Conservation (phyloP, 768 basidiomycete species). For the Boletus subparvulus region DNA sequence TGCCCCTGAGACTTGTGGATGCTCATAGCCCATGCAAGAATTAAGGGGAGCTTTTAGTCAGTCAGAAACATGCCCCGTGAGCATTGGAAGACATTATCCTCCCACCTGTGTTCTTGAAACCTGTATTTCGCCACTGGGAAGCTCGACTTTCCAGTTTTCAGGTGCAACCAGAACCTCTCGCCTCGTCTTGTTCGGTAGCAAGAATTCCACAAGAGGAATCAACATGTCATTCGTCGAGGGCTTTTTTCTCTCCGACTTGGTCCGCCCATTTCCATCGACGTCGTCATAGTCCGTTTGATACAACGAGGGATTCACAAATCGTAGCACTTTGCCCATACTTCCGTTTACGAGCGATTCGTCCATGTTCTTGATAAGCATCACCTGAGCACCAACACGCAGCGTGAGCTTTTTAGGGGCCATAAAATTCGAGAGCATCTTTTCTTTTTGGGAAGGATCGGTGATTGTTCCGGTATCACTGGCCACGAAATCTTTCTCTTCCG, state of each 20-base stretch:
- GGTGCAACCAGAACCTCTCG: slow-evolving; percentile 59
- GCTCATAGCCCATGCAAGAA: slow-evolving; percentile 96
- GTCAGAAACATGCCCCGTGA: neutral
- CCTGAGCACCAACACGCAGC: slow-evolving; percentile 81
- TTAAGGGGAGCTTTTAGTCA: slow-evolving; percentile 66
- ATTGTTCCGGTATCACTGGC: slow-evolving; percentile 67
- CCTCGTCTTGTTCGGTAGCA: slow-evolving; percentile 53
- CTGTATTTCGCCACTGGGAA: slow-evolving; percentile 84
- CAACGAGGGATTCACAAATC: slow-evolving; percentile 59
- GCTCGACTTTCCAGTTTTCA: slow-evolving; percentile 84
- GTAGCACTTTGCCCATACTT: slow-evolving; percentile 80
- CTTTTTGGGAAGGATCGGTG: slow-evolving; percentile 51
- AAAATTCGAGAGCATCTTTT: slow-evolving; percentile 84
- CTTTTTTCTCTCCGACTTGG: slow-evolving; percentile 35
- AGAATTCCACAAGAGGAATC: slow-evolving; percentile 80
- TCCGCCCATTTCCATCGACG: slow-evolving; percentile 33
- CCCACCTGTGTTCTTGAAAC: slow-evolving; percentile 76
- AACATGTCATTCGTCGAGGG: slow-evolving; percentile 34
- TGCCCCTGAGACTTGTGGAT: slow-evolving; percentile 99
- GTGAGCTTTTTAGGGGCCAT: slow-evolving; percentile 77
- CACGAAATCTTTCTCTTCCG: slow-evolving; percentile 50
- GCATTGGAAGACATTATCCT: neutral
- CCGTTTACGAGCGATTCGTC: slow-evolving; percentile 94
- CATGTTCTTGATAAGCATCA: slow-evolving; percentile 94
- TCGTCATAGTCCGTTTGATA: slow-evolving; percentile 46